These are phyloP conservation scores for Anthracocystis panici-leucophaei DNA, from an alignment of 1,284 basidiomycete genomes.

Conservation along the genomic window DNA sequence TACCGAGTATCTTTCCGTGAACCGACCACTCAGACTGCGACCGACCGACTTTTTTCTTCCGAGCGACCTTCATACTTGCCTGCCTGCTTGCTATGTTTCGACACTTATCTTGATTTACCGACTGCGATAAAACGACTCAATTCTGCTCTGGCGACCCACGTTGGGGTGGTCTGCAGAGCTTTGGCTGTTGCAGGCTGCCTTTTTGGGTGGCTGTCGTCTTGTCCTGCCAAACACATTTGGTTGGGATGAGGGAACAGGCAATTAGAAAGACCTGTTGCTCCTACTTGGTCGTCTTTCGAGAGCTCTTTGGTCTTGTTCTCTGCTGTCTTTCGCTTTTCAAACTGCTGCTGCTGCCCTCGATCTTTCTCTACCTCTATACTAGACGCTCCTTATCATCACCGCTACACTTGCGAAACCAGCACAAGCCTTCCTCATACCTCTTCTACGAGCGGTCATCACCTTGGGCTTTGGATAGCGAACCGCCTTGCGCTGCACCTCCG, in stretches of 20 bases:
- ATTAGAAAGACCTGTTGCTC: constrained; percentile 52
- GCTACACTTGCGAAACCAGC: too few species aligned
- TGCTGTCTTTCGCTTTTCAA: constrained; percentile 17
- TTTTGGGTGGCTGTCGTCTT: constrained; percentile 44
- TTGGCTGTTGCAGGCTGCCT: constrained; percentile 4
- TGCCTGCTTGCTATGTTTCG: constrained; percentile 23
- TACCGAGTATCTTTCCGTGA: neutral
- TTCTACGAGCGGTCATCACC: too few species aligned
- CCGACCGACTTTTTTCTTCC: constrained; percentile 1
- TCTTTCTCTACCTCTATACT: neutral
- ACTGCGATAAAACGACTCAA: constrained; percentile 21
- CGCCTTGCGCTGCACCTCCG: constrained; percentile 11
- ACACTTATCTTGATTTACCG: constrained; percentile 9
- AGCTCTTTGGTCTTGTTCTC: constrained; percentile 11
- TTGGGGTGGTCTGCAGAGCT: constrained; percentile 17
- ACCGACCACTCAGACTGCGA: constrained; percentile 7
- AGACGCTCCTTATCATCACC: too few species aligned
- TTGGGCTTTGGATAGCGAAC: constrained; percentile 16
- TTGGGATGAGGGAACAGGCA: constrained; percentile 41
- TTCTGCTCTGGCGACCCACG: constrained; percentile 49
- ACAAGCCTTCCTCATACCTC: too few species aligned
- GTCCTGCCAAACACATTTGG: constrained; percentile 18
- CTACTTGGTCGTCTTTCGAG: constrained; percentile 26
- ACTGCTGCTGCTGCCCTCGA: constrained; percentile 11
- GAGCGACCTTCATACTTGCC: constrained; percentile 23